Evolutionary conservation across 2,329 filamentous ascomycete genomes (phyloP).

Genomic region (Fusarium humuli): DNA sequence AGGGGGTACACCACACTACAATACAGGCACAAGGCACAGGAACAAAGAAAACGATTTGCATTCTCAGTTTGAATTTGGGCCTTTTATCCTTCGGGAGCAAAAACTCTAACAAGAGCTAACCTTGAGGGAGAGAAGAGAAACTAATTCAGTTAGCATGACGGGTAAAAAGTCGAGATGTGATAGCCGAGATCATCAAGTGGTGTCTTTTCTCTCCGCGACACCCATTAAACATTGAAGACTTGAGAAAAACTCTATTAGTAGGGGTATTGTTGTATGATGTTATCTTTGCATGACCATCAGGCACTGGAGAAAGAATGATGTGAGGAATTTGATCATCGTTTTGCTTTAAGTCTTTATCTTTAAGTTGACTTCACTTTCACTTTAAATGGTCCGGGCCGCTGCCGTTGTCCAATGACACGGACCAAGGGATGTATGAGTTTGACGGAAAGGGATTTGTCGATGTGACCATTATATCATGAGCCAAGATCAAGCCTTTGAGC

Average conservation of each 20-base stretch:
- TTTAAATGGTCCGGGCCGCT: slow-evolving; percentile 27
- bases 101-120: slow-evolving; percentile 11
- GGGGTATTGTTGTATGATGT: slow-evolving; percentile 17
- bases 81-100: neutral
- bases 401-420: slow-evolving; percentile 30
- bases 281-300: slow-evolving; percentile 34
- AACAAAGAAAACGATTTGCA: slow-evolving; percentile 22
- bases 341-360: neutral
- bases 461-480: slow-evolving; percentile 5
- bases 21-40: slow-evolving; percentile 27
- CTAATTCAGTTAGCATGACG: slow-evolving; percentile 3
- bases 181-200: slow-evolving; percentile 18
- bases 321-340: slow-evolving; percentile 39
- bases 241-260: slow-evolving; percentile 19
- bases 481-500: slow-evolving; percentile 9
- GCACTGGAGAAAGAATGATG: slow-evolving; percentile 11
- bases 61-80: slow-evolving; percentile 14
- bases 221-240: neutral
- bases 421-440: neutral
- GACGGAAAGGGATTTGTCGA: slow-evolving; percentile 8
- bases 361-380: slow-evolving; percentile 1
- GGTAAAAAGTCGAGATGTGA: slow-evolving; percentile 26
- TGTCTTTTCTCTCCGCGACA: slow-evolving; percentile 7
- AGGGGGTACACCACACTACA: slow-evolving; percentile 6
- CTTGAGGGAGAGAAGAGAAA: neutral